These are phyloP conservation scores for Fimicolochytrium jonesii DNA, from an alignment of 192 early-diverging fungal species.

Conservation along the genomic window DNA sequence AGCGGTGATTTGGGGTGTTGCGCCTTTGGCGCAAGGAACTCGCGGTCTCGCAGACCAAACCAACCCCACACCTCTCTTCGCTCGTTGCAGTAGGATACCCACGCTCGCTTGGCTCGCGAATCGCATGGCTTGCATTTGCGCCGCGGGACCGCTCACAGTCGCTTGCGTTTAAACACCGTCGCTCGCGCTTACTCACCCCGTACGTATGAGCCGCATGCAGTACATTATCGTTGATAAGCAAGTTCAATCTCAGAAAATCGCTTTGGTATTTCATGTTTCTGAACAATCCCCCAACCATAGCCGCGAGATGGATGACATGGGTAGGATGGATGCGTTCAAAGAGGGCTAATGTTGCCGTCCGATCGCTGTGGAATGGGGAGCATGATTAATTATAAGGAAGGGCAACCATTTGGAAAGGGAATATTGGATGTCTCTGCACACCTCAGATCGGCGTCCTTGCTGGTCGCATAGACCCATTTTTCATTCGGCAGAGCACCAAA, in stretches of 20 bases:
- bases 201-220: conserved; percentile 54
- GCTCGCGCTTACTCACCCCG: conserved; percentile 43
- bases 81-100: too few species aligned
- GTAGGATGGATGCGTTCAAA: conserved; percentile 76
- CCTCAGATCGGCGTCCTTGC: conserved; percentile 71
- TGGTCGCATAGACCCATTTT: conserved; percentile 68
- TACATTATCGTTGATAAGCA: conserved; percentile 77
- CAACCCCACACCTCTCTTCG: too few species aligned
- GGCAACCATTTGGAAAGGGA: too few species aligned
- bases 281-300: conserved; percentile 68
- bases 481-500: conserved; percentile 51
- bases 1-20: too few species aligned
- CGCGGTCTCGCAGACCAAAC: too few species aligned
- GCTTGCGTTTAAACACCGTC: not conserved
- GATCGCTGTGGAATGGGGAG: too few species aligned
- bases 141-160: not conserved
- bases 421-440: too few species aligned
- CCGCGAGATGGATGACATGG: conserved; percentile 73
- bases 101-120: too few species aligned
- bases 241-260: conserved; percentile 72
- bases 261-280: conserved; percentile 77
- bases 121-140: not conserved
- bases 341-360: conserved; percentile 53
- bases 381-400: too few species aligned
- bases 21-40: too few species aligned